Conservation (phyloP, 2,329 filamentous ascomycete genomes). For the Colletotrichum aenigma region DNA sequence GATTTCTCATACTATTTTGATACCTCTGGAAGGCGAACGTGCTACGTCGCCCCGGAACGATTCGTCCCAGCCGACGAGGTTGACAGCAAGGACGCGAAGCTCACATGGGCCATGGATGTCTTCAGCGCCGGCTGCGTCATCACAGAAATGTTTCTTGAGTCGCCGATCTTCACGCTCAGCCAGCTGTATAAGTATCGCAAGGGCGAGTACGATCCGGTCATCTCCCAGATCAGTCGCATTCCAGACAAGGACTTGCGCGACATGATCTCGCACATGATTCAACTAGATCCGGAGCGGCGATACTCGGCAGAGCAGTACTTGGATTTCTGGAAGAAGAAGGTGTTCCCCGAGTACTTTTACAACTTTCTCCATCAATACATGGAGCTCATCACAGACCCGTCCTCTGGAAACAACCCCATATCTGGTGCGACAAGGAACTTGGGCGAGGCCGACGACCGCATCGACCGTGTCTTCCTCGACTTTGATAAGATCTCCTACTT, state of each 20-base stretch:
- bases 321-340: slow-evolving; percentile 85
- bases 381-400: slow-evolving; percentile 91
- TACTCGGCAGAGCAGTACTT: slow-evolving; percentile 95
- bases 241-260: slow-evolving; percentile 86
- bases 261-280: slow-evolving; percentile 95
- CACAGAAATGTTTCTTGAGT: slow-evolving; percentile 92
- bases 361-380: slow-evolving; percentile 98
- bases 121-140: slow-evolving; percentile 98
- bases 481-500: slow-evolving; percentile 99
- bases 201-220: slow-evolving; percentile 88
- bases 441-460: slow-evolving; percentile 89
- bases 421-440: slow-evolving; percentile 73
- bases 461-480: slow-evolving; percentile 90
- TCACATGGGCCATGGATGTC: slow-evolving; percentile 96
- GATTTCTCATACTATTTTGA: slow-evolving; percentile 99
- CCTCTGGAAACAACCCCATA: slow-evolving; percentile 75
- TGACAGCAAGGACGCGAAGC: slow-evolving; percentile 61
- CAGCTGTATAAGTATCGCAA: slow-evolving; percentile 94
- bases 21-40: slow-evolving; percentile 86
- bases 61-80: slow-evolving; percentile 77
- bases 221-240: slow-evolving; percentile 82
- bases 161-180: slow-evolving; percentile 96
- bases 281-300: slow-evolving; percentile 87
- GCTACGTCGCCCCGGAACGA: slow-evolving; percentile 92
- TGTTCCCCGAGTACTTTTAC: slow-evolving; percentile 97